These are phyloP conservation scores for Afroboletus lepidellus DNA, from an alignment of 1,284 basidiomycete species.

Conservation along the genomic window DNA sequence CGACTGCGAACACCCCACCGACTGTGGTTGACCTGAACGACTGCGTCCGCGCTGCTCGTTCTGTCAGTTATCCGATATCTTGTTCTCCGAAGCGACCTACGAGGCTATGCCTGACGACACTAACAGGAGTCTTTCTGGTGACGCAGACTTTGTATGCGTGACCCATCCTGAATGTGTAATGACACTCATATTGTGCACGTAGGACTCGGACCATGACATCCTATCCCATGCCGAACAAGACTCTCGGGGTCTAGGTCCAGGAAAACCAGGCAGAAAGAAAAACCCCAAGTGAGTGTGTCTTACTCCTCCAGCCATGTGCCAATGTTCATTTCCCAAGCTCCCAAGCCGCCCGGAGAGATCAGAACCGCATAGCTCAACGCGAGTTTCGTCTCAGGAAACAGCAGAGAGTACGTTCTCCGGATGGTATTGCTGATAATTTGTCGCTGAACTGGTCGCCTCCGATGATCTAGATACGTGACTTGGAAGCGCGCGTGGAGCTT, in stretches of 20 bases:
- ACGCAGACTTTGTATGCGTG: slow-evolving; percentile 25
- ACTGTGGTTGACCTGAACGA: slow-evolving; percentile 2
- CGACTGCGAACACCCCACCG: slow-evolving; percentile 10
- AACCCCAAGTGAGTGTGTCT: slow-evolving; percentile 74
- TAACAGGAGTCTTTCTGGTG: slow-evolving; percentile 29
- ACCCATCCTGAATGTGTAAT: slow-evolving; percentile 15
- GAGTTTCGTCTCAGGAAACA: slow-evolving; percentile 91
- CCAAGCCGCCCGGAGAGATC: slow-evolving; percentile 81
- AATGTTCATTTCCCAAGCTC: slow-evolving; percentile 44
- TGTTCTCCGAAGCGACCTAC: background rate
- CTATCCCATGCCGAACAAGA: slow-evolving; percentile 50
- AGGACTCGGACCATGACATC: slow-evolving; percentile 66
- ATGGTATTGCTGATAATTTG: background rate
- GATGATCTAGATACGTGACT: slow-evolving; percentile 83
- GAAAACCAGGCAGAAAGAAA: slow-evolving; percentile 80
- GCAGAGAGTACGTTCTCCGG: slow-evolving; percentile 54
- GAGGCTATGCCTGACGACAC: slow-evolving; percentile 30
- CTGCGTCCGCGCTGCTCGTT: no score
- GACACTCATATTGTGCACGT: slow-evolving; percentile 5
- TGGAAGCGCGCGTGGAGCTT: slow-evolving; percentile 89
- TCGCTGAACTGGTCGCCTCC: slow-evolving; percentile 10
- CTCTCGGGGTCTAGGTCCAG: slow-evolving; percentile 41
- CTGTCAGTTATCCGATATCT: slow-evolving; percentile 1
- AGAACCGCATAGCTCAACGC: slow-evolving; percentile 90
- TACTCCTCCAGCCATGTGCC: slow-evolving; percentile 12